Percentiles rank a stretch among this genome's conserved stretches.
Evolutionary conservation across 192 early-diverging fungal genomes (phyloP).

Genomic region (Haplosporangium gracile): DNA sequence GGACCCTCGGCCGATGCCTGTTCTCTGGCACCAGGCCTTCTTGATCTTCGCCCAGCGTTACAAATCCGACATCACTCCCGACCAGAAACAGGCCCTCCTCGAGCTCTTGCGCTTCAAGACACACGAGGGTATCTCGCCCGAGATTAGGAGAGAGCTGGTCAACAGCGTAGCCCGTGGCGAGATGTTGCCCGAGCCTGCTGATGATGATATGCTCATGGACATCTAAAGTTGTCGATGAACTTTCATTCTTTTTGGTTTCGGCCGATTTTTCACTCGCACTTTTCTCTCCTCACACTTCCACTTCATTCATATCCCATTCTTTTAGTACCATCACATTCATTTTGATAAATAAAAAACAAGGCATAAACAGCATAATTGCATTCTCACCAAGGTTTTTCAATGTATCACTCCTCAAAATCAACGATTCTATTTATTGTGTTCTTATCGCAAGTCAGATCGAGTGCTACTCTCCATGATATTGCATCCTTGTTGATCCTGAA

Average conservation of each 20-base stretch:
- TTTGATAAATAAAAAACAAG: slow-evolving; percentile 15
- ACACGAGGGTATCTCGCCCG: slow-evolving; percentile 90
- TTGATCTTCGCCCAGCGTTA: slow-evolving; percentile 98
- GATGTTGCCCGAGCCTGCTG: slow-evolving; percentile 68
- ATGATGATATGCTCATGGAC: slow-evolving; percentile 64
- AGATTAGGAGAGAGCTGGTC: slow-evolving; percentile 92
- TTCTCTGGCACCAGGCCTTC: slow-evolving; percentile 97
- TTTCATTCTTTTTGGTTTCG: neutral
- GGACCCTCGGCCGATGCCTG: slow-evolving; percentile 87
- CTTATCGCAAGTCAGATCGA: no score
- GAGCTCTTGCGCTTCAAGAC: slow-evolving; percentile 83
- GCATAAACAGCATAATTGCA: neutral
- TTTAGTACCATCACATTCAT: neutral
- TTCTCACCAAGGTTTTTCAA: neutral
- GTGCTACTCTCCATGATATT: neutral
- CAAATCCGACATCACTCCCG: slow-evolving; percentile 94
- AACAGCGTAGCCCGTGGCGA: slow-evolving; percentile 80
- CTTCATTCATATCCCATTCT: neutral
- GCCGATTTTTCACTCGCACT: neutral
- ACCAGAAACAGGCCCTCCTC: slow-evolving; percentile 94
- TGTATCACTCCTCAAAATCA: neutral
- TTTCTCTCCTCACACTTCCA: neutral
- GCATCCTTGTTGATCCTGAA: neutral
- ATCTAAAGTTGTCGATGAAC: slow-evolving; percentile 16
- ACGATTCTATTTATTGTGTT: neutral